Evolutionary conservation across 1,139 yeast genomes (phyloP), one percentile per base, ranked within the genome.

Genomic region (Diutina scorzettiae): DNA sequence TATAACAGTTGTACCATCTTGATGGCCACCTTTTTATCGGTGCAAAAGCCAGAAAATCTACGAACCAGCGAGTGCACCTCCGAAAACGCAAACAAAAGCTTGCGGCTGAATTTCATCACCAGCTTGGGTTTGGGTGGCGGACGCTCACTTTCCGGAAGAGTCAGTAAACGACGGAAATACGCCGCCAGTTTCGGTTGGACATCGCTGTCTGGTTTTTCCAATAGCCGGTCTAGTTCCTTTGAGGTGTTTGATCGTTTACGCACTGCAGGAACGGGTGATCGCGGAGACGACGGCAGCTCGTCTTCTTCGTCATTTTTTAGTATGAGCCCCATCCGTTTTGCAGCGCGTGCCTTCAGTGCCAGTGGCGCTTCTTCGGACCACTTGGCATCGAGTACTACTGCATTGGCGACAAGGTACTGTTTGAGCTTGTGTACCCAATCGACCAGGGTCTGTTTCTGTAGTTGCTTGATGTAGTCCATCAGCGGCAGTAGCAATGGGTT

Each of bases 21-120:
- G 33, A 75, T 70, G 2, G 80, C 69, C 3, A 80, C 64, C 33
- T 73, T 69, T 48, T 78, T 78, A 49, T 81, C 89, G 16, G 70
- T 62, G 52, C 87, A 81, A 48, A 81, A 77, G 1, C 81, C 75
- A 12, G 81, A 70, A 47, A 81, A 75, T 45, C 84, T 69, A 47
- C 84, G 64, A 7, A 84, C 68, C 2, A 81, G 78, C 29, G 80
- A 74, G 49, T 81, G 87, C 42, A 83, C 66, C 52, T 83, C 93
- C 41, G 83, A 77, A 44, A 81, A 72, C 12, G 81, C 64, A 53
- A 73, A 77, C 5, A 77, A 54, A 5, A 78, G 56, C 50, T 78
- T 78, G 46, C 81, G 58, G 8, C 82, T 71, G 0, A 75, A 73
- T 34, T 68, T 67, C 3, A 77, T 62, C 1, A 76, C 56, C 8